Conservation (phyloP, 371 early-diverging fungal species). For the Rhizopus arrhizus region DNA sequence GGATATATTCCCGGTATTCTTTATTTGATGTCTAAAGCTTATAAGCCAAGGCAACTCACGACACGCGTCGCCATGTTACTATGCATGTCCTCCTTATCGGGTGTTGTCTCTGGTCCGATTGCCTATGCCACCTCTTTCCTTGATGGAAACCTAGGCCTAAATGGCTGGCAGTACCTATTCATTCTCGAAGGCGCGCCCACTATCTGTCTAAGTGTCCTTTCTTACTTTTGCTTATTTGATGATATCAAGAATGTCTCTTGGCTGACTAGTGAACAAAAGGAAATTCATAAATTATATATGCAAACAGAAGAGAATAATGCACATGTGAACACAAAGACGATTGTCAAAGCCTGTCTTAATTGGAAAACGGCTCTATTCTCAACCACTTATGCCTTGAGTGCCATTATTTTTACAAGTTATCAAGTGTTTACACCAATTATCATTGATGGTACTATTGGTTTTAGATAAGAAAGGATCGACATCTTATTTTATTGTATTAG, state of each 20-base stretch:
- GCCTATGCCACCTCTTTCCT: slow-evolving; percentile 40
- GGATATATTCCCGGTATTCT: slow-evolving; percentile 41
- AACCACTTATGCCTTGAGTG: slow-evolving; percentile 15
- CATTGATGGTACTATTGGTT: slow-evolving; percentile 21
- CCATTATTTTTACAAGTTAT: slow-evolving; percentile 26
- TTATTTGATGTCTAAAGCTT: slow-evolving; percentile 31
- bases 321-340: slow-evolving; percentile 11
- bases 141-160: slow-evolving; percentile 34
- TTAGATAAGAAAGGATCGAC: not conserved
- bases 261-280: slow-evolving; percentile 36
- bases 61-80: slow-evolving; percentile 32
- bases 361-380: slow-evolving; percentile 34
- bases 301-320: not conserved
- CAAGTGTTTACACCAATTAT: slow-evolving; percentile 30
- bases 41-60: slow-evolving; percentile 30
- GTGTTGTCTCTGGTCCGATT: slow-evolving; percentile 38
- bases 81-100: slow-evolving; percentile 29
- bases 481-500: slow-evolving; percentile 11
- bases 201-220: slow-evolving; percentile 33
- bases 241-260: slow-evolving; percentile 28
- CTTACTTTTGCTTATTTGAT: slow-evolving; percentile 39
- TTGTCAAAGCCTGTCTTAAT: slow-evolving; percentile 17
- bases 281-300: slow-evolving; percentile 14
- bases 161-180: slow-evolving; percentile 53
- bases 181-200: slow-evolving; percentile 47